Conservation (phyloP, 768 basidiomycete species). For the Suillus plorans region DNA sequence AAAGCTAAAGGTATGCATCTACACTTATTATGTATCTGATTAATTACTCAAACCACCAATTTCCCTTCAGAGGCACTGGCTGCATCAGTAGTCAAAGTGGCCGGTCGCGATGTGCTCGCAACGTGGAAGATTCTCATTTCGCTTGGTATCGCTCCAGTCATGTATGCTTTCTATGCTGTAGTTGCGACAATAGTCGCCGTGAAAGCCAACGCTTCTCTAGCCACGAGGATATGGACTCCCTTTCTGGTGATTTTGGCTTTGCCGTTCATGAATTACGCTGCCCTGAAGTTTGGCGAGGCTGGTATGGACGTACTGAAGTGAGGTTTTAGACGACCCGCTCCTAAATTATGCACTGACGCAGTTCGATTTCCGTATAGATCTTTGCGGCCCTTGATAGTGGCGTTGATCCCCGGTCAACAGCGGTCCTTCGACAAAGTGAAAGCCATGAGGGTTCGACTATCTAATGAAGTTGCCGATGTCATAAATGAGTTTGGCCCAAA, state of each 20-base stretch:
- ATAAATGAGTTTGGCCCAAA: constrained; percentile 89
- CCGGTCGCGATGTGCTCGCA: constrained; percentile 93
- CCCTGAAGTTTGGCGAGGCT: constrained; percentile 96
- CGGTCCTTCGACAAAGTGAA: constrained; percentile 75
- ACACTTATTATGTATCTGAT: not conserved
- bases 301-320: constrained; percentile 97
- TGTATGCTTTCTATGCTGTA: constrained; percentile 83
- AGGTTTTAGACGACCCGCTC: constrained; percentile 26
- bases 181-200: constrained; percentile 73
- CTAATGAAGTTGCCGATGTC: constrained; percentile 80
- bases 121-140: constrained; percentile 98
- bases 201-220: constrained; percentile 59
- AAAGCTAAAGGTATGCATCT: constrained; percentile 77
- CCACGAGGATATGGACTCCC: constrained; percentile 74
- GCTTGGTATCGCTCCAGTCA: constrained; percentile 81
- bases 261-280: constrained; percentile 89
- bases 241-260: constrained; percentile 70
- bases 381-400: constrained; percentile 83
- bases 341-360: not conserved
- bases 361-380: constrained; percentile 53
- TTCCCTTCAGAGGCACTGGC: constrained; percentile 81
- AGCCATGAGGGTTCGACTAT: constrained; percentile 66
- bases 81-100: constrained; percentile 91
- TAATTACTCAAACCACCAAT: constrained; percentile 1
- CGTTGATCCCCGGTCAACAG: constrained; percentile 87